These are phyloP conservation scores for Cyberlindnera bimundalis DNA, from an alignment of 805 yeast genomes.

Conservation along the genomic window DNA sequence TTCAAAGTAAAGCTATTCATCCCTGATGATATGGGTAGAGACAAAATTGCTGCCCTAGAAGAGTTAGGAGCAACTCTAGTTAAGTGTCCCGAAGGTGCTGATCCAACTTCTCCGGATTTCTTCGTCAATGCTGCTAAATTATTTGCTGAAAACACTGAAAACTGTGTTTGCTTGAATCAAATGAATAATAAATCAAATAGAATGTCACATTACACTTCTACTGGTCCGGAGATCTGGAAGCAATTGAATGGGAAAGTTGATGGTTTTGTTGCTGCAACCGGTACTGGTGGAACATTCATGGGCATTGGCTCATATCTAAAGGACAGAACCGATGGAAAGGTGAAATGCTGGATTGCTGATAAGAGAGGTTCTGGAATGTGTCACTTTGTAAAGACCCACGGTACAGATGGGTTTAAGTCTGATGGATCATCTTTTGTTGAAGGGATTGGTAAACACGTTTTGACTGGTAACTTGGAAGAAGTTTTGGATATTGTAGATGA, in stretches of 20 bases:
- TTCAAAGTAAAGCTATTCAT: slow-evolving; percentile 66
- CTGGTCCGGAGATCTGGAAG: slow-evolving; percentile 75
- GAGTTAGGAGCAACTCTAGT: slow-evolving; percentile 62
- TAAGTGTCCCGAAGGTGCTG: slow-evolving; percentile 61
- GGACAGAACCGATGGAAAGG: slow-evolving; percentile 35
- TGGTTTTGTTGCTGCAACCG: slow-evolving; percentile 70
- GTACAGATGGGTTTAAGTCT: slow-evolving; percentile 18
- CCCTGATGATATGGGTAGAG: slow-evolving; percentile 73
- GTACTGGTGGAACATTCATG: slow-evolving; percentile 82
- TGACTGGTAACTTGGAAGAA: slow-evolving; percentile 24
- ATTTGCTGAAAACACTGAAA: slow-evolving; percentile 35
- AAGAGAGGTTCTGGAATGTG: slow-evolving; percentile 77
- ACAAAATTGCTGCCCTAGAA: slow-evolving; percentile 56
- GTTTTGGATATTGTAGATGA: slow-evolving; percentile 21
- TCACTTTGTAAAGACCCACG: slow-evolving; percentile 18
- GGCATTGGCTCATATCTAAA: slow-evolving; percentile 68
- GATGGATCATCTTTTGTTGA: slow-evolving; percentile 25
- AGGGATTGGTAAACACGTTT: slow-evolving; percentile 24
- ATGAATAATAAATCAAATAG: slow-evolving; percentile 77
- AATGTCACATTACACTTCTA: slow-evolving; percentile 61
- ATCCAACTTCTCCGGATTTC: slow-evolving; percentile 47
- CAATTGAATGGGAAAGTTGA: slow-evolving; percentile 54
- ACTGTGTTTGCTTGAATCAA: slow-evolving; percentile 74
- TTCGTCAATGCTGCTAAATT: slow-evolving; percentile 23
- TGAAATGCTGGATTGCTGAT: slow-evolving; percentile 64